Evolutionary conservation across 1,284 basidiomycete species (phyloP), one percentile per base, ranked within the genome.

Genomic region (Sanghuangporus weigelae): DNA sequence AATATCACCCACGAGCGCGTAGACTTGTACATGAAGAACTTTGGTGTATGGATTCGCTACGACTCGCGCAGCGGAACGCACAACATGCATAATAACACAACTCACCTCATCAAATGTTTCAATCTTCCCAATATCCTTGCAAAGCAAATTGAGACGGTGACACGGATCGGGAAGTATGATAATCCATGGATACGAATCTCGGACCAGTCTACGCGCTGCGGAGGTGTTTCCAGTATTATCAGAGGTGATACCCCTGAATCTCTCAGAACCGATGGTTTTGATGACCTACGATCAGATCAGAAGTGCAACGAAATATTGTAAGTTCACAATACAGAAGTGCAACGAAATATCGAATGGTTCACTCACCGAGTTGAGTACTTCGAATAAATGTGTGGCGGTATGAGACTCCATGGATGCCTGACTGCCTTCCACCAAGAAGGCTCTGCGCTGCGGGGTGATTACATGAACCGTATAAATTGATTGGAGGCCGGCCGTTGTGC

Each of bases 1-100:
- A 42, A 42, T 26, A 84, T 93, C 79, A 96, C 96, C 76, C 86
- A 90, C 73, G 96, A 99, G 84, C 95, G 93, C 86, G 94, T 92
- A 80, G 97, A 96, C 44, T 78, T 96, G 77, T 96, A 96, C 83
- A 92, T 98, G 77, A 99, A 99, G 89, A 98, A 98, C 91, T 98
- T 99, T 76, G 97, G 95, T 73, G 93, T 99, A 82, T 99, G 96
- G 96, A 81, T 99, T 77, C 93, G 96, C 72, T 99, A 99, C 82
- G 96, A 97, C 81, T 97, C 95, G 63, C 93, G 95, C 73, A 96
- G 94, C 57, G 4, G 40, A 42, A 42, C 16, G 4, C 16, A 42
- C 4, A 16, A 42, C 16, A 42, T 42, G 40, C 40, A 42, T 42
- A 11, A 42, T 42, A 42, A 42, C 4, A 4, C 40, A 16, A 49